Percentiles rank a stretch among this genome's conserved stretches.
Conservation (phyloP, 768 basidiomycete genomes). For the Tubosaeta sp. region DNA sequence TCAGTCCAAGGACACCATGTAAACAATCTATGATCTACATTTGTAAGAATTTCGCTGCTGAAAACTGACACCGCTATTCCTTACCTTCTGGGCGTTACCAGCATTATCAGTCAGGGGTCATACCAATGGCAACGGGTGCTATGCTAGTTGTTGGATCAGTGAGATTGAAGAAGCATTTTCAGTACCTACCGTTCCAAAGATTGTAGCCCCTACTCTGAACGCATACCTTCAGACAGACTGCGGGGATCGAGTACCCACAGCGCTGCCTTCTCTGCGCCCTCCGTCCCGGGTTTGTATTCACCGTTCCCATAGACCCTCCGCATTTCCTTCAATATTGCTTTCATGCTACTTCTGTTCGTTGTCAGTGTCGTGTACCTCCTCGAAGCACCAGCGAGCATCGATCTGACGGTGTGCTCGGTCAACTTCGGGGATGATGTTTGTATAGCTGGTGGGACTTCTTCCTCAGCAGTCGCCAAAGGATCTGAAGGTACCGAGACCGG, state of each 20-base stretch:
- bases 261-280: constrained; percentile 31
- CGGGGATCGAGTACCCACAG: constrained; percentile 79
- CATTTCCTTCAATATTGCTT: constrained; percentile 68
- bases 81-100: neutral
- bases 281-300: constrained; percentile 12
- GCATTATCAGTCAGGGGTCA: too few relatives aligned
- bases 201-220: constrained; percentile 1
- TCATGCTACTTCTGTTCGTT: constrained; percentile 76
- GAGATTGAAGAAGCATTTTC: neutral
- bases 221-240: constrained; percentile 37
- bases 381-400: constrained; percentile 63
- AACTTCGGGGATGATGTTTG: constrained; percentile 55
- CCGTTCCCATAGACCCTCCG: constrained; percentile 24
- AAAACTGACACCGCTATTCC: neutral
- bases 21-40: neutral
- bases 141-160: neutral
- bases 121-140: neutral
- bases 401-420: constrained; percentile 75
- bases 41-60: neutral
- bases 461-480: neutral
- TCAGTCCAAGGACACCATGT: neutral
- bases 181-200: neutral
- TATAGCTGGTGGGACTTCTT: constrained; percentile 48
- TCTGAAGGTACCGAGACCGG: neutral
- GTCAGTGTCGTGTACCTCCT: constrained; percentile 84